Base-by-base conservation (phyloP, 768 basidiomycete species). In the Arthromyces matolae region DNA sequence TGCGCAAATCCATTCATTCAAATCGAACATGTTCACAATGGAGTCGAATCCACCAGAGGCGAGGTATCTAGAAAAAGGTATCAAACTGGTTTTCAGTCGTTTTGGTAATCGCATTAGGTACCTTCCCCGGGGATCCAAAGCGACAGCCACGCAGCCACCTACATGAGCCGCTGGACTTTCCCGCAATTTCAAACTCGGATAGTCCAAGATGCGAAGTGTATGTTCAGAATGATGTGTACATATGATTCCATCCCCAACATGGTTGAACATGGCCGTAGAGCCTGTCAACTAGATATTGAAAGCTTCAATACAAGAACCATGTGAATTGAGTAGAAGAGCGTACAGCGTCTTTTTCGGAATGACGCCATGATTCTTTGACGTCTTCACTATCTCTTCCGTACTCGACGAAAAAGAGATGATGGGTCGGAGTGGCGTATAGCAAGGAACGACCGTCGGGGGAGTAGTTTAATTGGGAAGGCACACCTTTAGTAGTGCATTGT, bases 11-110 rank as follows among this genome's bases (percentile, higher is more conserved):
- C 86, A 89, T 49, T 89, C 84, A n/a, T 73, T 71, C 49, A 83
- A 57, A 61, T 90, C 88, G 57, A 89, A 89, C 60, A 91, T 69
- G 58, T 89, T 87, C 39, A 92, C 82, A 45, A 92, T 90, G 7
- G 86, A 87, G 60, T 92, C 89, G 46, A 79, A 75, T 10, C 89
- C 89, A 25, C 89, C 88, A 1, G 87, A 85, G 1, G 87, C 87
- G 32, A 90, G 75, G 54, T 89, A 90, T 43, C 83, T 84, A 53
- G n/a, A 16, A 28, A 36, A 42, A 13, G 19, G 18, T 19, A 25
- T 3, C 2, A 5, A 33, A 8, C 13, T 22, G 18, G n/a, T 41
- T 14, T 29, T 29, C 35, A n/a, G n/a, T n/a, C n/a, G n/a, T n/a
- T n/a, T n/a, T n/a, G n/a, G n/a, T n/a, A n/a, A 41, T 24, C 12